A percentile compares a stretch with the other conserved stretches of the same genome.
Evolutionary conservation across 2,329 filamentous ascomycete species (phyloP).

Genomic region (Penicillium concentricum): DNA sequence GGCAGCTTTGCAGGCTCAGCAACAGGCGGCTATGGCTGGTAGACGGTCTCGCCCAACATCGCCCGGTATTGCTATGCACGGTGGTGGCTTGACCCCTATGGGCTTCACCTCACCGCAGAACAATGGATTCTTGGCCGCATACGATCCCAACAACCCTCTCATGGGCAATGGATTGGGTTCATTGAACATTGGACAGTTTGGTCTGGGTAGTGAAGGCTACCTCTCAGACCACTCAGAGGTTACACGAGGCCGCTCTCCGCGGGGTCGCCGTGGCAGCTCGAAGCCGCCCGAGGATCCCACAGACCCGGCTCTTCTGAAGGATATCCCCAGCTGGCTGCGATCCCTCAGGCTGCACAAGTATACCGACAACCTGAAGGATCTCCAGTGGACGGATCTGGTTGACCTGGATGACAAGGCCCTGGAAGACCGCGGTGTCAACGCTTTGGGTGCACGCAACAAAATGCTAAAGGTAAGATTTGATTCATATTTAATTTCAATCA

Average conservation of each 20-base stretch:
- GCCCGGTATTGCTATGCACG: conserved; percentile 80
- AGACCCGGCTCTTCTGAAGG: conserved; percentile 82
- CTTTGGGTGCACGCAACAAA: conserved; percentile 89
- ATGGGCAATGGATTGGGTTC: conserved; percentile 70
- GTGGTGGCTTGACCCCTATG: conserved; percentile 59
- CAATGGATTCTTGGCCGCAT: conserved; percentile 90
- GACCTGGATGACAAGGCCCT: conserved; percentile 90
- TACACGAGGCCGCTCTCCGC: conserved; percentile 82
- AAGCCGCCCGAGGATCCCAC: conserved; percentile 98
- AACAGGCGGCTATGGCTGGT: conserved; percentile 56
- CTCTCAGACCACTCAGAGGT: conserved; percentile 93
- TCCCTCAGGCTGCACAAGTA: conserved; percentile 97
- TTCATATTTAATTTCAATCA: background rate
- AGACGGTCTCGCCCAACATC: conserved; percentile 85
- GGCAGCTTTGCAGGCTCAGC: conserved; percentile 72
- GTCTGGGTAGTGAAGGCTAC: conserved; percentile 74
- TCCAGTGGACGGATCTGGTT: conserved; percentile 92
- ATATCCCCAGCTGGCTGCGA: conserved; percentile 94
- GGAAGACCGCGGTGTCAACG: conserved; percentile 90
- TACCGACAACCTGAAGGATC: conserved; percentile 94
- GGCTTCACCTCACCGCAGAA: conserved; percentile 85
- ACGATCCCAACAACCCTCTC: conserved; percentile 69
- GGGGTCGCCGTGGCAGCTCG: conserved; percentile 87
- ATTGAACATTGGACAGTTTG: conserved; percentile 71
- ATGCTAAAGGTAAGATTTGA: conserved; percentile 78